Base-by-base conservation (phyloP, 306 rosid genomes). In the Crotalaria pallida region DNA sequence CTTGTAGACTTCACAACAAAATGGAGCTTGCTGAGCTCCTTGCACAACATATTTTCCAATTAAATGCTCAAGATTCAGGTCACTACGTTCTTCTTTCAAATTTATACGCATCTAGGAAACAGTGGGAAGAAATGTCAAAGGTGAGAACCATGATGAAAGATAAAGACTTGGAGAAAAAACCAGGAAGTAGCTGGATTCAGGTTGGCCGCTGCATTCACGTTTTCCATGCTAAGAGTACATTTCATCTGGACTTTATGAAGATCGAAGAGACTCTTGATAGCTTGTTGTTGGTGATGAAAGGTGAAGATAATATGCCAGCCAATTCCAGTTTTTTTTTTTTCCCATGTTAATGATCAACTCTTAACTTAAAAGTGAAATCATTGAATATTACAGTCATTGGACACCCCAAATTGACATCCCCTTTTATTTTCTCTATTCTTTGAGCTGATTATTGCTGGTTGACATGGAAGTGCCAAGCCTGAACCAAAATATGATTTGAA, bases 111-210 rank as follows among this genome's bases (percentile, higher is more conserved):
- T 77, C 53, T 61, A 41, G 76, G 26, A 70, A 77, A 51, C 63
- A 62, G 53, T 77, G 85, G 88, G 59, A 77, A 59, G 81, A 77
- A 56, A 78, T 84, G 88, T 81, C 81, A 62, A 61, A 71, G 71
- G 77, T 78, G 48, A 67, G 81, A 75, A 74, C 52, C 65, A 53
- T 77, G 69, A 84, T 84, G 3, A 84, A 70, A 70, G 81, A 77
- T 41, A 77, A 65, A 57, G 79, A 81, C 67, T 33, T 77, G 76
- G 72, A 74, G 51, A 78, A 74, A 79, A 77, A 74, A 71, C 85
- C 81, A 41, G 83, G 81, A 43, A 71, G 78, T 67, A 84, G 83
- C 64, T 78, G 85, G 88, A 80, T 80, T 71, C 85, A 84, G 61
- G 34, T 71, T 13, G 88, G 79, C 12, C 26, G 57, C 17, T 0